These are phyloP conservation scores for Nakaseomyces glabratus DNA, from an alignment of 1,139 yeast genomes.

Conservation along the genomic window DNA sequence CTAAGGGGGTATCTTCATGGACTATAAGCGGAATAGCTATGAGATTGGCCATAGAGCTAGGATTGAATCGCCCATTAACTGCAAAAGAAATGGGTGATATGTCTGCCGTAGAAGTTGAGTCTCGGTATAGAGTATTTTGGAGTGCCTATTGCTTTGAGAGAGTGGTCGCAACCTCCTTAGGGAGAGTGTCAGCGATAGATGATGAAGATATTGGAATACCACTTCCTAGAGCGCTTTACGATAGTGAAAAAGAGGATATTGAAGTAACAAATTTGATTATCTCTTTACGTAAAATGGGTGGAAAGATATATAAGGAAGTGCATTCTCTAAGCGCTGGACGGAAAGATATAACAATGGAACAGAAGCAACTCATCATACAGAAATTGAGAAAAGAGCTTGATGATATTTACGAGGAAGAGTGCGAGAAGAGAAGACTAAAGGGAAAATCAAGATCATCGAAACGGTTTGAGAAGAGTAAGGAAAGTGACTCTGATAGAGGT, in stretches of 20 bases:
- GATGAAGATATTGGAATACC: conserved; percentile 42
- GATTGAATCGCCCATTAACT: conserved; percentile 35
- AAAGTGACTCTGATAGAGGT: no score
- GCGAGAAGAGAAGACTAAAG: conserved; percentile 17
- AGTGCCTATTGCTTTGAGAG: conserved; percentile 43
- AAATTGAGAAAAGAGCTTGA: conserved; percentile 37
- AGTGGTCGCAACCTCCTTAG: conserved; percentile 37
- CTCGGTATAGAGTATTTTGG: conserved; percentile 42
- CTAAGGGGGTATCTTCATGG: conserved; percentile 40
- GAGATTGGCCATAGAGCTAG: conserved; percentile 36
- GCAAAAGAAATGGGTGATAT: conserved; percentile 23
- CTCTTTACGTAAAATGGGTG: conserved; percentile 37
- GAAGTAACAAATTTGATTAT: conserved; percentile 36
- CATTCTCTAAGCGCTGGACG: conserved; percentile 36
- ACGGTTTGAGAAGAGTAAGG: no score
- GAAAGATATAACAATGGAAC: conserved; percentile 24
- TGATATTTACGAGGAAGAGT: conserved; percentile 32
- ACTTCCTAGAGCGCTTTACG: conserved; percentile 33
- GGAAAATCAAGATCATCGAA: conserved; percentile 7
- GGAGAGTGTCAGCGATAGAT: conserved; percentile 38
- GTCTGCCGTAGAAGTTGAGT: conserved; percentile 34
- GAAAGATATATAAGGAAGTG: conserved; percentile 35
- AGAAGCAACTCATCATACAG: conserved; percentile 28
- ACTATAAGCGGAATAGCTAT: conserved; percentile 41
- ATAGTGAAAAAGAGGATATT: conserved; percentile 35